Base-by-base conservation (phyloP, 768 basidiomycete genomes). In the Boletus insuetus region DNA sequence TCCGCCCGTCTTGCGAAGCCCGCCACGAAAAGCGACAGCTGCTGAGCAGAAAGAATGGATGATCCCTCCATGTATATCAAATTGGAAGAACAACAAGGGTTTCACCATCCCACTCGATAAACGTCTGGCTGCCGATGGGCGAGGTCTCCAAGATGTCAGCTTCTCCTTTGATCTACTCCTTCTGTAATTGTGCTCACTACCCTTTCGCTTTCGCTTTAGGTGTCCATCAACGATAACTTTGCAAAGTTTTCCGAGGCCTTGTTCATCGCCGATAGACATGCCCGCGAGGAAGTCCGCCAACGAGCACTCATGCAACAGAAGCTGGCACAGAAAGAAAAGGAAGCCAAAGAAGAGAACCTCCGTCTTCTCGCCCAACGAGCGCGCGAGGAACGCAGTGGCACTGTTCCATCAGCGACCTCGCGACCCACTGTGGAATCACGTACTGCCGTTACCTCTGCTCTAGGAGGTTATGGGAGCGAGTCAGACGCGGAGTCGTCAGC, bases 31-130 rank as follows among this genome's bases (percentile, higher is more conserved):
- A 66, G 95, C 94, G 4, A 96, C 96, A 0, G 90, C 91, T 9
- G 91, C 93, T 52, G 97, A 99, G 69, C 96, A 98, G 75, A 99
- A 98, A 75, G 97, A 98, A 66, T 98, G 97, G 97, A 97, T 98
- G 94, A 98, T 99, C 54, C 97, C 97, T 17, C 97, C 97, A 17
- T 98, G 96, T 71, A 98, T 99, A 56, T 96, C 93, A 26, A 99
- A 99, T 74, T 99, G 97, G 97, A 99, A 99, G 78, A 99, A 99
- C 79, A 98, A 98, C 85, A 99, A 98, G 75, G 97, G 97, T 82
- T 99, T 95, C 71, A 98, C 97, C 2, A 98, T 98, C 65, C 96
- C 97, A 37, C 80, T 98, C 34, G 97, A 98, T 69, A 98, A 99
- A 76, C 91, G 96, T 59, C 77, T 99, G 50, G 97, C 97, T 38